Evolutionary conservation across 139 green algal species (phyloP).

Genomic region (Tetraselmis chui): DNA sequence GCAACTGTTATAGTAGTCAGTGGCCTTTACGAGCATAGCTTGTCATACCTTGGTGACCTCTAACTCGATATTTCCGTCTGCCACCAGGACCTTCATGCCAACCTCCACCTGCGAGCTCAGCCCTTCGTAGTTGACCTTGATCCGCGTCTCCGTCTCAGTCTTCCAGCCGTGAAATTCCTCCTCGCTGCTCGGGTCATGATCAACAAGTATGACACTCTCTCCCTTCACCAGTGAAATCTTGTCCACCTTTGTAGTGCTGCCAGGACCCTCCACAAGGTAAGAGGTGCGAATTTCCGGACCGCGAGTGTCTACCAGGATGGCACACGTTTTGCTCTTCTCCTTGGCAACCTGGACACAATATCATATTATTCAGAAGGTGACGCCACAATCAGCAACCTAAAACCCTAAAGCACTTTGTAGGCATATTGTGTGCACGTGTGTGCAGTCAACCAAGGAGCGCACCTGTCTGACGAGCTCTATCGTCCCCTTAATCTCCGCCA

Average conservation of each 20-base stretch:
- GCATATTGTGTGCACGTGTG: constrained; percentile 27
- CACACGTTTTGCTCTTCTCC: constrained; percentile 6
- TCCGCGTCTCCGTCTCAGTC: neutral
- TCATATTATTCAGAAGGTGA: neutral
- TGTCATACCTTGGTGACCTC: neutral
- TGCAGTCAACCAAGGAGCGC: too few species aligned
- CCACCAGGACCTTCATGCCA: neutral
- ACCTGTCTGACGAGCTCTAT: constrained; percentile 10
- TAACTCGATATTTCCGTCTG: neutral
- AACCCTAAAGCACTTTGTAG: neutral
- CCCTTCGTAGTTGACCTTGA: constrained; percentile 1
- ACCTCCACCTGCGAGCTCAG: neutral
- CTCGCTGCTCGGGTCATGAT: neutral
- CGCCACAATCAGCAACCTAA: neutral
- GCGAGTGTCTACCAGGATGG: constrained; percentile 29
- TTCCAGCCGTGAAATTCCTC: constrained; percentile 5
- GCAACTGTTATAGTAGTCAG: too few species aligned
- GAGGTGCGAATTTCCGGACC: constrained; percentile 34
- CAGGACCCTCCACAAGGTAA: constrained; percentile 20
- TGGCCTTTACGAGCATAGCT: too few species aligned
- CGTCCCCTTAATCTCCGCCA: constrained; percentile 13
- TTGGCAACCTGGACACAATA: neutral
- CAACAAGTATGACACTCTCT: constrained; percentile 4
- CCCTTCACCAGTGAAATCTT: constrained; percentile 3
- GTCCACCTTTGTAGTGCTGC: constrained; percentile 1